Base-by-base conservation (phyloP, 2,329 filamentous ascomycete genomes). In the Colletotrichum noveboracense region DNA sequence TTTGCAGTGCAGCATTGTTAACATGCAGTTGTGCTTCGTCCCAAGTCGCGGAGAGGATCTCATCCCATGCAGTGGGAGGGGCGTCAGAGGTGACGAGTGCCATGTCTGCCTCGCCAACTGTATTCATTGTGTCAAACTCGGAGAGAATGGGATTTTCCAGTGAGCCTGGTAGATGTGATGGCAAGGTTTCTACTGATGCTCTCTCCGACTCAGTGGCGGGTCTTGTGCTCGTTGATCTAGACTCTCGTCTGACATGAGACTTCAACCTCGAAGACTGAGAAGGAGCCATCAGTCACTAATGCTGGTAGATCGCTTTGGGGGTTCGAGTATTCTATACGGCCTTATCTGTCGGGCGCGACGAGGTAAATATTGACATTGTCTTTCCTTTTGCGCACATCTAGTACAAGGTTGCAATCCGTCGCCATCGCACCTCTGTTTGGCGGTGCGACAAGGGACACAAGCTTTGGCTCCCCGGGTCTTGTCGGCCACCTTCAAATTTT, bases 301-400 rank as follows among this genome's bases (percentile, higher is more conserved):
- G 12, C 28, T 9, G 18, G 16, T 3, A 52, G n/a, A 52, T 52
- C 43, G n/a, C 43, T 52, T 52, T 21, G n/a, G 10, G n/a, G 4
- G 43, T 5, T 5, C 0, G 8, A 18, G 26, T 3, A 24, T 18
- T 34, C 18, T n/a, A 7, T 48, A 2, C 3, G 2, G n/a, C 6
- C 56, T 28, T 32, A 61, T 30, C 28, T 61, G 58, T 34, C 12
- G 58, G 18, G n/a, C 18, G 28, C 58, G 58, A 32, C 58, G 30
- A 32, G 30, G n/a, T 32, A 61, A 16, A 61, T 61, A 61, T 32
- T 34, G 28, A 32, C 58, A 61, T n/a, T 3, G 30, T 32, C 30
- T 30, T 6, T 16, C 58, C 5, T 34, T 61, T 5, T 61, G 58
- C 10, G 32, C 18, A 21, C 58, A 61, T 61, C 58, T 30, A 61